Evolutionary conservation across 2,329 filamentous ascomycete species (phyloP), one percentile per base, ranked within the genome.

Genomic region (Fusarium liriodendri): DNA sequence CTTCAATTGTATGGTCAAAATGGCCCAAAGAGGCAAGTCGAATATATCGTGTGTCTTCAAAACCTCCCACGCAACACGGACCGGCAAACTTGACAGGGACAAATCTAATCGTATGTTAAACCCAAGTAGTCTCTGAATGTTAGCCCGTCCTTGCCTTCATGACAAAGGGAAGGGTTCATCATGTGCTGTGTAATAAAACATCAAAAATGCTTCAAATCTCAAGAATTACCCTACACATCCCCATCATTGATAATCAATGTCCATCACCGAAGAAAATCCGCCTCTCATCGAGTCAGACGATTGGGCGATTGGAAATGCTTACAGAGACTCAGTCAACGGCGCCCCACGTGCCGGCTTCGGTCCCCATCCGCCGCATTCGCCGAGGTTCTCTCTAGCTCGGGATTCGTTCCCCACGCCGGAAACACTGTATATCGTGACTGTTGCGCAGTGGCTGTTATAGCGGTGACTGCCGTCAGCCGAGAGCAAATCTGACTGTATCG

Each of bases 281-380:
- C 8, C 22, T 47, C 42, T 18, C 22, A 47, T 66, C 66, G 71
- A 70, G 63, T 72, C 68, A 70, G 65, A 66, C 45, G n/a, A 72
- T 61, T 63, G 33, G 67, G 6, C 32, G 71, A 74, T 74, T 74
- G 69, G 47, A 75, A 75, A 74, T 74, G 72, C 72, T 74, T 63
- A 74, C 72, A 57, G 62, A 74, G 45, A 62, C 38, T 60, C 58
- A 72, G 64, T 60, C 58, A 75, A 67, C 60, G 50, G 62, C 27
- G 37, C 61, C 72, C 72, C 72, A 72, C 72, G 37, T 47, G 35
- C 66, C 66, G 69, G 65, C 68, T 62, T 74, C 69, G 72, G 69
- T 22, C 29, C 22, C 38, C 54, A 52, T 65, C 62, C 10, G 32
- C 59, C 67, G 72, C 72, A 57, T 75, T 74, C 72, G 72, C 72